Base-by-base conservation (phyloP, 345 rosid species). In the Iberis pinnata region DNA sequence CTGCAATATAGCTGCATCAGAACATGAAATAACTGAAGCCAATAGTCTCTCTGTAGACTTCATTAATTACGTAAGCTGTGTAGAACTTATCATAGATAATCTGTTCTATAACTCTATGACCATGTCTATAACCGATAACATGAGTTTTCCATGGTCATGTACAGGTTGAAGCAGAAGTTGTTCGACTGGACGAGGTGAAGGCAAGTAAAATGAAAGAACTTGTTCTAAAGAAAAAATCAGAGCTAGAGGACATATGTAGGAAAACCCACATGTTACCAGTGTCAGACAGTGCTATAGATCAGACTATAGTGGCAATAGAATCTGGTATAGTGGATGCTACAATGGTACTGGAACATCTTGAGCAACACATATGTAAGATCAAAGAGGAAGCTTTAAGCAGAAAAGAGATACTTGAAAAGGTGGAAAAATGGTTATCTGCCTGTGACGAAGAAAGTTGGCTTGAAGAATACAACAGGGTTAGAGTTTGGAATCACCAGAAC, bases 371-470 rank as follows among this genome's bases (percentile, higher is more conserved):
- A 42, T 86, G 81, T 32, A 79, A 76, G 61, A 76, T 81, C 22
- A 88, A 86, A 70, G 99, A 83, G 75, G 95, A 88, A 75, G 90
- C 97, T 49, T 73, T 88, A 60, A 74, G 87, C 75, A 68, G 97
- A 67, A 88, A 84, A 52, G 99, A 93, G 44, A 70, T 93, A 52
- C 96, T 93, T 25, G 99, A 93, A 60, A 88, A 72, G 77, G 82
- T 88, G 8, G 99, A 93, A 75, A 93, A 86, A 73, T 93, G 99
- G 99, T 61, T 80, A 71, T 74, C 64, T 43, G 96, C 97, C 14
- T 86, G 99, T 50, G 97, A 93, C 25, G 97, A 93, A 67, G 99
- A 93, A 64, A 74, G 86, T 29, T 93, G 99, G 99, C 97, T 93
- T 42, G 99, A 93, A 68, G 97, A 93, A 69, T 88, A 93, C 53